Percentiles rank a stretch among this genome's conserved stretches.
These are phyloP conservation scores for Cunninghamia lanceolata DNA, from an alignment of 75 land plant genomes.

Conservation along the genomic window DNA sequence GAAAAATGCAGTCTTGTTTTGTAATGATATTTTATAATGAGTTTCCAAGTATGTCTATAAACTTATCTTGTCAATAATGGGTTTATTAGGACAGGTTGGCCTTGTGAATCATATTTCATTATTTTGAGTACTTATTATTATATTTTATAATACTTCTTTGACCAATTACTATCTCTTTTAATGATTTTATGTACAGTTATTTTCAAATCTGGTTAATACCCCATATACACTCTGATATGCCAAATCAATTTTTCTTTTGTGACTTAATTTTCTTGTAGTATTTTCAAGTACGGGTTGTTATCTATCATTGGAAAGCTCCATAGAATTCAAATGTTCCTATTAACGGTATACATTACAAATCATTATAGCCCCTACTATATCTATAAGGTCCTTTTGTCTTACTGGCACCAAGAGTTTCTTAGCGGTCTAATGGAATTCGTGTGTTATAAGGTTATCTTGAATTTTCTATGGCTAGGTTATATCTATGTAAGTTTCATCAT, in stretches of 20 bases:
- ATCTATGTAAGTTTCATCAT: too few relatives aligned
- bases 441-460: too few relatives aligned
- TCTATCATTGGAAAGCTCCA: too few relatives aligned
- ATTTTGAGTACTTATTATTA: neutral
- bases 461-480: too few relatives aligned
- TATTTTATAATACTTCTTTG: neutral
- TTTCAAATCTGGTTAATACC: neutral
- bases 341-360: too few relatives aligned
- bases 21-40: neutral
- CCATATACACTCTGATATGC: neutral
- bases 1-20: neutral
- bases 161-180: neutral
- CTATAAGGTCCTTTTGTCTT: too few relatives aligned
- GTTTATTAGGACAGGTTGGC: neutral
- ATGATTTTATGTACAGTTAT: neutral
- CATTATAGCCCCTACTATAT: too few relatives aligned
- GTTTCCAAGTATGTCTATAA: neutral
- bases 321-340: too few relatives aligned
- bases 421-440: too few relatives aligned
- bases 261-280: neutral
- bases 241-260: neutral
- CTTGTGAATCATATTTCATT: too few relatives aligned
- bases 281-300: neutral
- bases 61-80: too few relatives aligned
- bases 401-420: too few relatives aligned